Evolutionary conservation across 2,329 filamentous ascomycete species (phyloP).

Genomic region (Verticillium klebahnii): DNA sequence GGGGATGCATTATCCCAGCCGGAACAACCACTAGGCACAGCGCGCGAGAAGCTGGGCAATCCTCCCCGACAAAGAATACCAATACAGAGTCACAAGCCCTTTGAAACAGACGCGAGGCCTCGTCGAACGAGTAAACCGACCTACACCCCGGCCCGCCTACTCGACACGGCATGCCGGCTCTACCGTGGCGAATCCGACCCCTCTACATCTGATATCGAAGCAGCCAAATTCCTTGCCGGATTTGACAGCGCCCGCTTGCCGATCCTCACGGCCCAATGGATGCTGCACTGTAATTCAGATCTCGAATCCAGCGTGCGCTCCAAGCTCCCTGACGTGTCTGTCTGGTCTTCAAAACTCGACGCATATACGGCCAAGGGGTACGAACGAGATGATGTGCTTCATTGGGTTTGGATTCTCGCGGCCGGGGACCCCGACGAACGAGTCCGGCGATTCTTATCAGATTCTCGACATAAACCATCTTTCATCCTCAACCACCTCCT

Average conservation of each 20-base stretch:
- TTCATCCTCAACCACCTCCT: conserved; percentile 10
- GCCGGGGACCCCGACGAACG: conserved; percentile 4
- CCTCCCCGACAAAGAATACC: not conserved
- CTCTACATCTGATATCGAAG: not conserved
- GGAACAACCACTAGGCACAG: not conserved
- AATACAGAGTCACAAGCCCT: not conserved
- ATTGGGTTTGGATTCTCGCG: conserved; percentile 7
- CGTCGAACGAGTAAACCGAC: not conserved
- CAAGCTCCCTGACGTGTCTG: not conserved
- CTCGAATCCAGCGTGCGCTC: conserved; percentile 1
- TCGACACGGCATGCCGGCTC: not conserved
- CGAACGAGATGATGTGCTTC: not conserved
- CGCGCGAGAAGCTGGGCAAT: not conserved
- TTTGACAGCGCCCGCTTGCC: not conserved
- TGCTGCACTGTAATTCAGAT: conserved; percentile 1
- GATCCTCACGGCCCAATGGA: conserved; percentile 7
- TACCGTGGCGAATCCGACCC: not conserved
- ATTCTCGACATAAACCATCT: conserved; percentile 3
- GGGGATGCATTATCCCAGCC: not conserved
- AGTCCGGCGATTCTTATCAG: conserved; percentile 4
- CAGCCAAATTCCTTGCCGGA: not conserved
- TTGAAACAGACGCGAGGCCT: not conserved
- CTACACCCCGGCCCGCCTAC: not conserved
- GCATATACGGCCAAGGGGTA: not conserved
- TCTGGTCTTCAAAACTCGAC: conserved; percentile 1